Conservation (phyloP, 495 filamentous ascomycete species). For the Pseudoneurospora amorphoporcata region DNA sequence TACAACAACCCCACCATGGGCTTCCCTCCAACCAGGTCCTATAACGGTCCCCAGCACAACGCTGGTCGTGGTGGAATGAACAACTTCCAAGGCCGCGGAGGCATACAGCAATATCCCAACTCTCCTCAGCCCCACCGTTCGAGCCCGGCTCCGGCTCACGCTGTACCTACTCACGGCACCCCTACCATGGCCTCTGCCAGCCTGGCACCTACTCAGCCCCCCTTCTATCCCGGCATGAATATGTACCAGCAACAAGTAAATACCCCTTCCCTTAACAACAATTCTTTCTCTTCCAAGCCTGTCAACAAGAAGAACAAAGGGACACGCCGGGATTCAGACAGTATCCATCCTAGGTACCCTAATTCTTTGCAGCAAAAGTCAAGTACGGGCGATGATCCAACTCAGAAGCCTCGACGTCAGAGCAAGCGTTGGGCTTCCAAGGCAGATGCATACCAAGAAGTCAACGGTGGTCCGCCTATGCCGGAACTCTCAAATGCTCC, state of each 20-base stretch:
- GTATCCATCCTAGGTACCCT: slow-evolving; percentile 25
- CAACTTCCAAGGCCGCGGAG: slow-evolving; percentile 48
- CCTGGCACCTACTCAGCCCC: slow-evolving; percentile 47
- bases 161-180: slow-evolving; percentile 50
- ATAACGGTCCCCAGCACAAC: slow-evolving; percentile 36
- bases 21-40: slow-evolving; percentile 53
- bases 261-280: slow-evolving; percentile 39
- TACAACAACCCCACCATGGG: slow-evolving; percentile 52
- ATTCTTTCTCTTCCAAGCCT: slow-evolving; percentile 17
- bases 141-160: slow-evolving; percentile 61
- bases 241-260: slow-evolving; percentile 57
- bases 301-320: slow-evolving; percentile 31
- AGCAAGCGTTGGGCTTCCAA: slow-evolving; percentile 32
- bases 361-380: slow-evolving; percentile 22
- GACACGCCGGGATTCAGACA: slow-evolving; percentile 33
- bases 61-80: slow-evolving; percentile 60
- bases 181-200: slow-evolving; percentile 56
- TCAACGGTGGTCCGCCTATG: slow-evolving; percentile 10
- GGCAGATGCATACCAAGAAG: slow-evolving; percentile 12
- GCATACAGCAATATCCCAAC: slow-evolving; percentile 49
- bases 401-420: slow-evolving; percentile 23
- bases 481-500: slow-evolving; percentile 16
- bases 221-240: slow-evolving; percentile 48
- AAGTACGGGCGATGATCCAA: slow-evolving; percentile 12
- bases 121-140: slow-evolving; percentile 52